Base-by-base conservation (phyloP, 441 rosid genomes). In the Erysimum pusillum region DNA sequence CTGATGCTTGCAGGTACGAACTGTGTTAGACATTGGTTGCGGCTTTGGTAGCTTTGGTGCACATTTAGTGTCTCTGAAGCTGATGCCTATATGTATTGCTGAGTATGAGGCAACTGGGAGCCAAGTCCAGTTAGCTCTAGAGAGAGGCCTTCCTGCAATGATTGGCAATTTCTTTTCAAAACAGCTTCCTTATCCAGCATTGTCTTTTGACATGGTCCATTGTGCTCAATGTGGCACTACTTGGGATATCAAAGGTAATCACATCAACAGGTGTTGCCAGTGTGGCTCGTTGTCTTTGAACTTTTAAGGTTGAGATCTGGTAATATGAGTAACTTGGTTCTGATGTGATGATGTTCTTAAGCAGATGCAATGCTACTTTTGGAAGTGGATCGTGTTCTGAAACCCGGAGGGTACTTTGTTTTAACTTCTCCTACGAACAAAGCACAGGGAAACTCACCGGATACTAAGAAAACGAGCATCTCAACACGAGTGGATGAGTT, bases 1-100 rank as follows among this genome's bases (percentile, higher is more conserved):
- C 44, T 4, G 0, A 4, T 22, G 20, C 48, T 14, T 71, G 64
- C 84, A 95, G 99, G 89, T 96, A 64, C 88, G 72, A 53, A 85
- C 83, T 48, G 90, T 96, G 44, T 81, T 96, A 53, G 99, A 93
- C 80, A 91, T 96, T 25, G 99, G 97, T 75, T 96, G 99, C 63
- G 98, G 98, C 35, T 96, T 90, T 85, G 98, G 98, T 72, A 93
- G 97, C 83, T 93, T 93, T 84, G 98, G 98, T 78, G 95, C 97
- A 79, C 98, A 93, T 85, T 74, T 96, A 69, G 86, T 91, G 38
- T 91, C 98, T 10, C 72, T 93, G 58, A 87, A 90, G 54, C 51
- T 96, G 75, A 93, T 96, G 99, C 78, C 92, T 82, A 75, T 93
- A 66, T 93, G 99, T 80, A 84, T 90, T 53, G 98, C 99, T 0